Conservation (phyloP, 2,329 filamentous ascomycete species). For the Colletotrichum sp. region DNA sequence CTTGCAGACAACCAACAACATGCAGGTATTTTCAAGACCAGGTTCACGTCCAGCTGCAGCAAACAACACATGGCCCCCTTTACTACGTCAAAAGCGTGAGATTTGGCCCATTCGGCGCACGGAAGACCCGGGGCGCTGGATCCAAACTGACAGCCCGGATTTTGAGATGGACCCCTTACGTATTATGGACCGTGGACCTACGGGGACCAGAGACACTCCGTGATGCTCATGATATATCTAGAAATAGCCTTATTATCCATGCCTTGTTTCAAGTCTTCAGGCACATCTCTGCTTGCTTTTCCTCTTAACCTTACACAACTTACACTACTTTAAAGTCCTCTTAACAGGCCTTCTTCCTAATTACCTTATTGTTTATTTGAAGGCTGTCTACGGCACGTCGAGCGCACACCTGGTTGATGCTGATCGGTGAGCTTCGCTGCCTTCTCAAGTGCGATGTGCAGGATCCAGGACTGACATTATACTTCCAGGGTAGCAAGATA, state of each 20-base stretch:
- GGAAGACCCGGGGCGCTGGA: slow-evolving; percentile 11
- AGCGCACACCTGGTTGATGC: slow-evolving; percentile 16
- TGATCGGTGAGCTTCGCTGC: background rate
- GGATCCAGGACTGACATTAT: background rate
- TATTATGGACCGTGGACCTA: background rate
- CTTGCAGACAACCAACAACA: background rate
- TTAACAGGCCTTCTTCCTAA: background rate
- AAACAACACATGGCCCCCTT: background rate
- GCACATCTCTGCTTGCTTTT: background rate
- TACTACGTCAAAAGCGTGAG: background rate
- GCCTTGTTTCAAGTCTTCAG: background rate
- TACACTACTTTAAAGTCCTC: background rate
- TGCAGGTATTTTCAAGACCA: background rate
- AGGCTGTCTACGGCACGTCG: background rate
- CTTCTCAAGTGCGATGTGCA: background rate
- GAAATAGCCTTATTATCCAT: background rate
- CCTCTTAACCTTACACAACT: background rate
- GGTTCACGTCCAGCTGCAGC: background rate
- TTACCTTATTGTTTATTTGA: background rate
- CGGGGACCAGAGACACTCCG: slow-evolving; percentile 5
- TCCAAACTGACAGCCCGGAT: slow-evolving; percentile 4
- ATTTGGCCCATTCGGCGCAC: background rate
- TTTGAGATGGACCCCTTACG: slow-evolving; percentile 17
- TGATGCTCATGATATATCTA: slow-evolving; percentile 7
- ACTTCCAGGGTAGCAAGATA: slow-evolving; percentile 7